A percentile compares a stretch with the other conserved stretches of the same genome.
phyloP scores from a whole-genome alignment of 192 early-diverging fungal species.

The Entomortierella parvispora region DNA sequence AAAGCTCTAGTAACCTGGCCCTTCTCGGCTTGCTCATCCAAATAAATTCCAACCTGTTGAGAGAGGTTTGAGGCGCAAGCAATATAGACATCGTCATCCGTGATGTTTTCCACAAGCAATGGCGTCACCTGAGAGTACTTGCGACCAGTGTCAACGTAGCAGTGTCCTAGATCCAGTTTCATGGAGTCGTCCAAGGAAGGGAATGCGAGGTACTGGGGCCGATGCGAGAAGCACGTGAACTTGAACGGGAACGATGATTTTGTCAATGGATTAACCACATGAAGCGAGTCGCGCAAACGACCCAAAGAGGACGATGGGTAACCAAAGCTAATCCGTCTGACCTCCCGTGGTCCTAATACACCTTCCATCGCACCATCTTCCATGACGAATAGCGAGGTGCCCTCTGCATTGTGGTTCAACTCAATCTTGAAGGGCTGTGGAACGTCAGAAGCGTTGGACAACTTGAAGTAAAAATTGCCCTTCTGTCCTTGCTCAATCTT shows the following conservation, averaged over 20 bases:
- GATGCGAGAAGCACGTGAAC: slow-evolving; percentile 64
- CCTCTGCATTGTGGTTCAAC: neutral
- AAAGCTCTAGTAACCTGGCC: slow-evolving; percentile 63
- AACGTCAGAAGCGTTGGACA: slow-evolving; percentile 53
- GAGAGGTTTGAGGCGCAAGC: slow-evolving; percentile 82
- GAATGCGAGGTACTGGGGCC: slow-evolving; percentile 68
- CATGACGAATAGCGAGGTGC: slow-evolving; percentile 31
- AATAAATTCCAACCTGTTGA: slow-evolving; percentile 82
- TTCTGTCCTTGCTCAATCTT: slow-evolving; percentile 59
- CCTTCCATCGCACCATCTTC: slow-evolving; percentile 39
- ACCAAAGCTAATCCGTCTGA: slow-evolving; percentile 64
- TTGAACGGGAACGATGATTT: slow-evolving; percentile 48
- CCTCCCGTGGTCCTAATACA: slow-evolving; percentile 61
- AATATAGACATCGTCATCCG: slow-evolving; percentile 72
- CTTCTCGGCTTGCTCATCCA: slow-evolving; percentile 63
- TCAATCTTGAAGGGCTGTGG: slow-evolving; percentile 50
- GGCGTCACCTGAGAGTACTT: slow-evolving; percentile 81
- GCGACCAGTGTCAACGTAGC: slow-evolving; percentile 78
- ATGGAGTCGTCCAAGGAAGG: slow-evolving; percentile 66
- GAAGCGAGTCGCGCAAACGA: slow-evolving; percentile 61
- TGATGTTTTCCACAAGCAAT: slow-evolving; percentile 75
- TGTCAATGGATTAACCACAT: slow-evolving; percentile 53
- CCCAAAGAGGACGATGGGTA: slow-evolving; percentile 63
- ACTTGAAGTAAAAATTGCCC: slow-evolving; percentile 62
- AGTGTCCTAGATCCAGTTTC: slow-evolving; percentile 80